These are phyloP conservation scores for Epichloe hybrida DNA, from an alignment of 2,329 filamentous ascomycete species.

Conservation along the genomic window DNA sequence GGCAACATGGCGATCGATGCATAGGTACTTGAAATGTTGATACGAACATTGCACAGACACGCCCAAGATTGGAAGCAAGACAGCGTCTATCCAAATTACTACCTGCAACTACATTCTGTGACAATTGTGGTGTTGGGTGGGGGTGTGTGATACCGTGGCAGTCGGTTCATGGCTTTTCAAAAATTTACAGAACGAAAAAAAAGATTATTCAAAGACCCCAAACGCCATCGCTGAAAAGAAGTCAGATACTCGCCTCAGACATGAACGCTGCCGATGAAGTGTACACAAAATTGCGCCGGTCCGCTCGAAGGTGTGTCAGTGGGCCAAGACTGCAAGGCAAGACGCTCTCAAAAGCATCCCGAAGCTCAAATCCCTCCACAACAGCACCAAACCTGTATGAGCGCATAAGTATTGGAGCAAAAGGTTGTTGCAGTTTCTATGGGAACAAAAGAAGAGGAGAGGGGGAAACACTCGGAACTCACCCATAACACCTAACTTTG, in stretches of 20 bases:
- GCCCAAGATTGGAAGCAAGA: no score
- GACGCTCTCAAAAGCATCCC: slow-evolving; percentile 63
- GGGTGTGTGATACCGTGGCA: background rate
- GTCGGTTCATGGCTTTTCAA: no score
- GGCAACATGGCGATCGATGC: no score
- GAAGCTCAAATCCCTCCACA: slow-evolving; percentile 55
- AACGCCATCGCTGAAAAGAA: background rate
- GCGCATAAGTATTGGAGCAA: background rate
- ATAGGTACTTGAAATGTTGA: background rate
- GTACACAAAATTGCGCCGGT: background rate
- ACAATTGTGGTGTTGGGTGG: background rate
- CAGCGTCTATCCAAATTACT: no score
- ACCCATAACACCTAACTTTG: slow-evolving; percentile 92
- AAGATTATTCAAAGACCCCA: background rate
- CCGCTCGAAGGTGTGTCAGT: background rate
- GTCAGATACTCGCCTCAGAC: background rate
- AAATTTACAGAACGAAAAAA: background rate
- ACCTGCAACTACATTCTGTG: background rate
- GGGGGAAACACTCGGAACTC: slow-evolving; percentile 22
- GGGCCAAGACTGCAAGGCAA: slow-evolving; percentile 11
- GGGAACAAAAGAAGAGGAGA: background rate
- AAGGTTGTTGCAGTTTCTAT: background rate
- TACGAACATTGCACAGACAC: background rate
- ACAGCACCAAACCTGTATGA: slow-evolving; percentile 44
- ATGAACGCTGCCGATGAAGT: background rate